A percentile compares a stretch with the other conserved stretches of the same genome.
Conservation (phyloP, 2,329 filamentous ascomycete species). For the Pyrenophora teres region DNA sequence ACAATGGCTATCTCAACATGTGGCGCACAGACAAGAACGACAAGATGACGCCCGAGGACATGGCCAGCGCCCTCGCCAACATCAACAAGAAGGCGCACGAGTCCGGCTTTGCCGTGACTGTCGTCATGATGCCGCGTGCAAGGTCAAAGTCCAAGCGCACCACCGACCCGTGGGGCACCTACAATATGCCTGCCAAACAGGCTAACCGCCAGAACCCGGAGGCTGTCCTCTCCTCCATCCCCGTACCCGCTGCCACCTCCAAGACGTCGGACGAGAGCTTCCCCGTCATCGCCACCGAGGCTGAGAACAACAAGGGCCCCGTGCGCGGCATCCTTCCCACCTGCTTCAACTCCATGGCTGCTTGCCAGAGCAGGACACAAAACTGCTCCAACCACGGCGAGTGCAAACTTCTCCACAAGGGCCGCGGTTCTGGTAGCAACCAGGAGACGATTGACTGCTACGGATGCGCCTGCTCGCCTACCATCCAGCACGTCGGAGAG, state of each 20-base stretch:
- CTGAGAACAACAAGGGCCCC: slow-evolving; percentile 32
- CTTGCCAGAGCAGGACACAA: slow-evolving; percentile 72
- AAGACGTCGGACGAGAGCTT: slow-evolving; percentile 37
- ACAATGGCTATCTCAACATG: slow-evolving; percentile 40
- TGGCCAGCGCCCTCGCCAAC: slow-evolving; percentile 19
- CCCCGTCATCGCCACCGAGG: slow-evolving; percentile 27
- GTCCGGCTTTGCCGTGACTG: slow-evolving; percentile 37
- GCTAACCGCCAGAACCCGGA: slow-evolving; percentile 39
- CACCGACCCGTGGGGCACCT: slow-evolving; percentile 43
- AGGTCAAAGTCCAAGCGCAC: slow-evolving; percentile 38
- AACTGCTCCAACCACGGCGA: slow-evolving; percentile 82
- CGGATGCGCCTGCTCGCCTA: slow-evolving; percentile 73
- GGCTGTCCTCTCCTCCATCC: slow-evolving; percentile 34
- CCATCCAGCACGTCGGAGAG: slow-evolving; percentile 55
- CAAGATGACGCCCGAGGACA: slow-evolving; percentile 17
- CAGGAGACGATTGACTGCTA: slow-evolving; percentile 65
- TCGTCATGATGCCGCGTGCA: slow-evolving; percentile 46
- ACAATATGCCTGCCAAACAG: slow-evolving; percentile 33
- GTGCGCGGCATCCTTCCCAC: slow-evolving; percentile 64
- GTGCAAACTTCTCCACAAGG: slow-evolving; percentile 70
- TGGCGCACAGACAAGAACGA: slow-evolving; percentile 32
- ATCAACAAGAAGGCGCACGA: slow-evolving; percentile 17
- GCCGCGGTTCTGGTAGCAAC: slow-evolving; percentile 45
- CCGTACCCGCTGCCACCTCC: slow-evolving; percentile 36
- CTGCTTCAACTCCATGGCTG: slow-evolving; percentile 74